These are phyloP conservation scores for Pichia terricola DNA, from an alignment of 1,139 yeast genomes.

Conservation along the genomic window DNA sequence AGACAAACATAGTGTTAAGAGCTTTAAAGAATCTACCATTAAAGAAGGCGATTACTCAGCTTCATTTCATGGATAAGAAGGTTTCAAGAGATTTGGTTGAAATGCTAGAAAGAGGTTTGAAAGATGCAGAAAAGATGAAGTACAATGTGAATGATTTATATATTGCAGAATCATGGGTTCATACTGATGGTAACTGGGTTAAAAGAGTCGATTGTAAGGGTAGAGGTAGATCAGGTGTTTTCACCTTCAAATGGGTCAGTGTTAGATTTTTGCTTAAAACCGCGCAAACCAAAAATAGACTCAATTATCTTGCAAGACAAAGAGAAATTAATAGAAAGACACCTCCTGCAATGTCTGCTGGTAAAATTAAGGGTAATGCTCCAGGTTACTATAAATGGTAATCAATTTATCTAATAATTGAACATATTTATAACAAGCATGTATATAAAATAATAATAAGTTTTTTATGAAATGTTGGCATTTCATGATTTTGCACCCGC, in stretches of 20 bases:
- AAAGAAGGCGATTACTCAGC: constrained; percentile 79
- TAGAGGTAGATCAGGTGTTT: constrained; percentile 80
- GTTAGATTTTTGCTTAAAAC: constrained; percentile 69
- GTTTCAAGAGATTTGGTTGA: constrained; percentile 74
- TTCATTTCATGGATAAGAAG: constrained; percentile 78
- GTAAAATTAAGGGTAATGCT: constrained; percentile 34
- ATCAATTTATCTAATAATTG: constrained; percentile 4
- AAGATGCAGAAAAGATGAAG: constrained; percentile 55
- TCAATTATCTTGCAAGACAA: constrained; percentile 47
- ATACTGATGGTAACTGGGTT: constrained; percentile 71
- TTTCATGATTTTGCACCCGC: no score
- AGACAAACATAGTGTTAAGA: constrained; percentile 74
- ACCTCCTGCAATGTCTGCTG: constrained; percentile 29
- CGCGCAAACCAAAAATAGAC: constrained; percentile 49
- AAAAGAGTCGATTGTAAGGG: constrained; percentile 80
- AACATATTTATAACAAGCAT: not conserved
- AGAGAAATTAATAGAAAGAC: constrained; percentile 34
- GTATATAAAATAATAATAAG: not conserved
- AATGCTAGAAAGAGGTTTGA: constrained; percentile 61
- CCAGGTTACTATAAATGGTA: constrained; percentile 46
- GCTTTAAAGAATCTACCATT: constrained; percentile 60
- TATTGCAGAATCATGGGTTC: constrained; percentile 82
- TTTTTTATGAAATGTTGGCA: not conserved
- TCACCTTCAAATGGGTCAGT: constrained; percentile 70
- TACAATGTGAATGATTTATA: constrained; percentile 55